A percentile compares a stretch with the other conserved stretches of the same genome.
These are phyloP conservation scores for Canavalia ensiformis DNA, from an alignment of 306 rosid species.

Conservation along the genomic window DNA sequence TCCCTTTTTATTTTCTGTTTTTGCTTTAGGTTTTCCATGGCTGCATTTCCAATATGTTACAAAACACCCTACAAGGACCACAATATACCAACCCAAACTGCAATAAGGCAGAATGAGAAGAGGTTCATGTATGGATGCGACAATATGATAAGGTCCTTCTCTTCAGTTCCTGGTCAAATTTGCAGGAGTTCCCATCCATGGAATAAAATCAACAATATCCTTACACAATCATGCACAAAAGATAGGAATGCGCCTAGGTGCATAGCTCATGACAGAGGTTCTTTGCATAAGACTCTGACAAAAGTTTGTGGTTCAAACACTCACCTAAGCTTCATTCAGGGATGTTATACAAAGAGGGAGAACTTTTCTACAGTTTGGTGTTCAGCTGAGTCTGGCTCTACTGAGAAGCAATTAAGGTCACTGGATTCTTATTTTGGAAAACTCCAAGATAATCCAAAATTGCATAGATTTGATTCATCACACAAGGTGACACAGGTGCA, in stretches of 20 bases:
- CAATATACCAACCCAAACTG: conserved; percentile 40
- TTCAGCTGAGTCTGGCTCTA: conserved; percentile 52
- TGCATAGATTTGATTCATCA: conserved; percentile 45
- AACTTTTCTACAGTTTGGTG: conserved; percentile 38
- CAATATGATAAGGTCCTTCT: conserved; percentile 21
- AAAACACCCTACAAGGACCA: conserved; percentile 56
- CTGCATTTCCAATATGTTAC: conserved; percentile 61
- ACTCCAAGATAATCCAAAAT: conserved; percentile 53
- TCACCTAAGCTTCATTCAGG: conserved; percentile 45
- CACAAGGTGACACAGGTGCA: conserved; percentile 46
- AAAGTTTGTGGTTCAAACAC: conserved; percentile 34
- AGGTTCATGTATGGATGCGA: conserved; percentile 33
- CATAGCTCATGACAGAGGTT: conserved; percentile 38
- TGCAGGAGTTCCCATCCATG: conserved; percentile 34
- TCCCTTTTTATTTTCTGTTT: not conserved
- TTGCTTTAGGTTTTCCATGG: conserved; percentile 63
- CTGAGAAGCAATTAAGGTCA: conserved; percentile 67
- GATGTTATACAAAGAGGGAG: conserved; percentile 43
- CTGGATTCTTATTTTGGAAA: conserved; percentile 75
- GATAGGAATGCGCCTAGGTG: conserved; percentile 31
- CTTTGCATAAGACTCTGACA: conserved; percentile 5
- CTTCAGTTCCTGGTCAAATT: conserved; percentile 31
- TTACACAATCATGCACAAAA: conserved; percentile 29
- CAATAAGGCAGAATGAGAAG: conserved; percentile 41
- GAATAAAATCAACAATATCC: not conserved